These are phyloP conservation scores for Wallacemonas sp. DNA, from an alignment of 208 protist species.

Conservation along the genomic window DNA sequence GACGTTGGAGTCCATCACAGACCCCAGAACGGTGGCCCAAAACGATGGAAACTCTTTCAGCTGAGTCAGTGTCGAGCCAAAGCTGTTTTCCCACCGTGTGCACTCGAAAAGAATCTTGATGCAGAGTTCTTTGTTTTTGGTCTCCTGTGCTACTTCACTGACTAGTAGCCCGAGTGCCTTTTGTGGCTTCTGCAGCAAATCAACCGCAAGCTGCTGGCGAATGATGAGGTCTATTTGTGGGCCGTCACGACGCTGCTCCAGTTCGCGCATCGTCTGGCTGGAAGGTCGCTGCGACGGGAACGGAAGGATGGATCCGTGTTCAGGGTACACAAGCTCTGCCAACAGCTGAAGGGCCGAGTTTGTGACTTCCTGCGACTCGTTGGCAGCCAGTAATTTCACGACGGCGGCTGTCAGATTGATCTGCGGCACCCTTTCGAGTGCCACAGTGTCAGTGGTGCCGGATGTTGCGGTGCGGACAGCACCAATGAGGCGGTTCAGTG, in stretches of 20 bases:
- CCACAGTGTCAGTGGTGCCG: conserved; percentile 15
- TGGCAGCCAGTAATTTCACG: conserved; percentile 37
- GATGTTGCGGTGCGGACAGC: conserved; percentile 21
- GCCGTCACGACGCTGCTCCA: conserved; percentile 42
- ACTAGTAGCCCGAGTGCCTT: conserved; percentile 60
- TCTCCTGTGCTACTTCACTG: conserved; percentile 44
- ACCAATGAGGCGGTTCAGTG: conserved; percentile 21
- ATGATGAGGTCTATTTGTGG: conserved; percentile 62
- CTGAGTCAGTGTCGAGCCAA: conserved; percentile 77
- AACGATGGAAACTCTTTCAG: conserved; percentile 66
- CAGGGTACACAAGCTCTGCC: conserved; percentile 61
- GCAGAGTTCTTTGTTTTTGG: conserved; percentile 41
- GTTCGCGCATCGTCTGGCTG: conserved; percentile 19
- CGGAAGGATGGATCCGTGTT: conserved; percentile 52
- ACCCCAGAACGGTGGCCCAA: conserved; percentile 74
- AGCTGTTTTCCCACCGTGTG: conserved; percentile 77
- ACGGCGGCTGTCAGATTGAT: conserved; percentile 24
- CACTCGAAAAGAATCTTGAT: conserved; percentile 86
- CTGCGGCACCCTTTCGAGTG: conserved; percentile 30
- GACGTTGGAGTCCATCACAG: conserved; percentile 46
- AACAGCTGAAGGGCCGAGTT: conserved; percentile 47
- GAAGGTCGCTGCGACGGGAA: conserved; percentile 78
- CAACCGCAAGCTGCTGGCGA: conserved; percentile 71
- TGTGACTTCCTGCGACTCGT: conserved; percentile 27
- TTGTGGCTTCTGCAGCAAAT: conserved; percentile 73